Evolutionary conservation across 2,329 filamentous ascomycete species (phyloP), one percentile per base, ranked within the genome.

Genomic region (Aureobasidium mangrovei): DNA sequence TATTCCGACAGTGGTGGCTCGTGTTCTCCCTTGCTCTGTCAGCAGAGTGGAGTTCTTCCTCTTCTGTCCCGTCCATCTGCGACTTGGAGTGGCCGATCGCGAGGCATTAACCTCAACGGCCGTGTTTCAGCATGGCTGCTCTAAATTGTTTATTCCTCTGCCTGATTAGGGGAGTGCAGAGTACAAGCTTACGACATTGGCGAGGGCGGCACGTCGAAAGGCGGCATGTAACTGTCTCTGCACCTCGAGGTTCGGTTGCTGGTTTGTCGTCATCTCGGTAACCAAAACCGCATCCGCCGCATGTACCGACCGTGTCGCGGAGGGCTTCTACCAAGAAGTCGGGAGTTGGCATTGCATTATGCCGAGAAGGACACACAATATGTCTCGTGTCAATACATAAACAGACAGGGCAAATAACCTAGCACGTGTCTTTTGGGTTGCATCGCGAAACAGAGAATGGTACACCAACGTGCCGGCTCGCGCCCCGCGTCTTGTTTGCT

Each of bases 181-280:
- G 47, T n/a, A 10, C 47, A 51, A 51, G 47, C 47, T 51, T 33
- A 28, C 18, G 47, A 51, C 29, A 33, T 51, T 51, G 47, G 39
- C 38, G 47, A 51, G 38, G 47, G 38, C 47, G 47, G 47, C 36
- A 41, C 38, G 38, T 42, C 47, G 18, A 18, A 18, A 38, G 38
- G 38, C 38, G 33, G 38, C 36, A 42, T 51, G 24, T 10, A 51
- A 4, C 28, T 9, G 8, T 9, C 7, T 26, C 38, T 29, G n/a
- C 18, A 27, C 42, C 38, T 51, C 18, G 38, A 35, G 18, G 24
- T n/a, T 42, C 47, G 38, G 38, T 42, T 41, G 28, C 4, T 38
- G 29, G 33, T 18, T 26, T 51, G 47, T 51, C 47, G 36, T 51
- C 47, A 42, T 42, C 24, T 51, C 47, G 47, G 47, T 42, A 51